These are phyloP conservation scores for Zygoascus ofunaensis DNA, from an alignment of 805 yeast species.

Conservation along the genomic window DNA sequence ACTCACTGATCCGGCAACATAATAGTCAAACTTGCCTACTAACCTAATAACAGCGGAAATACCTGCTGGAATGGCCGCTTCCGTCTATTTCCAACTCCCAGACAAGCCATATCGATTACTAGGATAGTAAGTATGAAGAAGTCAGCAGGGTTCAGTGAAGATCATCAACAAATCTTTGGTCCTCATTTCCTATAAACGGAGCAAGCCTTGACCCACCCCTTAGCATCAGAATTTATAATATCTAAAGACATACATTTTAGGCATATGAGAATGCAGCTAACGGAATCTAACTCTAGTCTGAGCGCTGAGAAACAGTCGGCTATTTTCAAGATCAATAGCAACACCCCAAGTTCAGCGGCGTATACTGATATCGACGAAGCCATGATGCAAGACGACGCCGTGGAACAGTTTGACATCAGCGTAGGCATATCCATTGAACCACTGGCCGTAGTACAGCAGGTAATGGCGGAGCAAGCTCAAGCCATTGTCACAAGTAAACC, in stretches of 20 bases:
- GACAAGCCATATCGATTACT: constrained; percentile 33
- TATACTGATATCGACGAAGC: constrained; percentile 44
- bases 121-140: constrained; percentile 41
- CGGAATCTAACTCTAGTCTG: constrained; percentile 17
- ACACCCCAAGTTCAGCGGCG: constrained; percentile 15
- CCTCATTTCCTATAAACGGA: too few species aligned
- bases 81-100: constrained; percentile 82
- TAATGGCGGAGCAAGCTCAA: constrained; percentile 33
- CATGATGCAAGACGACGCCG: constrained; percentile 42
- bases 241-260: too few species aligned
- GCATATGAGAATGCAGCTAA: too few species aligned
- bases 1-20: neutral
- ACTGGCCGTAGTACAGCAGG: constrained; percentile 50
- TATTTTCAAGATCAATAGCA: constrained; percentile 66
- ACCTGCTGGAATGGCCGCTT: constrained; percentile 67
- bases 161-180: neutral
- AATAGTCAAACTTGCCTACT: neutral
- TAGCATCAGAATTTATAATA: too few species aligned
- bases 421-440: constrained; percentile 94
- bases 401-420: constrained; percentile 32
- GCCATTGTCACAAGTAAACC: constrained; percentile 19
- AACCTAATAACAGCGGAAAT: constrained; percentile 19
- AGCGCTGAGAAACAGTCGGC: constrained; percentile 70
- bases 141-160: neutral
- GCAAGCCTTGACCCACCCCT: too few species aligned